These are phyloP conservation scores for Oenanthe javanica DNA, from an alignment of 140 eudicot species.

Conservation along the genomic window DNA sequence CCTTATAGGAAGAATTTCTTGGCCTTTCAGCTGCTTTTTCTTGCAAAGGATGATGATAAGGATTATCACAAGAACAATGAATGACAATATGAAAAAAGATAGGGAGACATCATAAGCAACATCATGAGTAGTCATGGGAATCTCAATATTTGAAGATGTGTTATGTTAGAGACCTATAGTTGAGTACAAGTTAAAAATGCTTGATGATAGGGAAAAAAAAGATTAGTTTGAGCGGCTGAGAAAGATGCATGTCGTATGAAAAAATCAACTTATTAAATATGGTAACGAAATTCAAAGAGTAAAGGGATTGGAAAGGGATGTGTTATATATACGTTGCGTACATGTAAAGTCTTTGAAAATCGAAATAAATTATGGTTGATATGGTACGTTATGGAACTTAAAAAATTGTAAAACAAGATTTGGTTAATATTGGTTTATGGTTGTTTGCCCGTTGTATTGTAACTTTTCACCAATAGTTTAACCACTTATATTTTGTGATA, in stretches of 20 bases:
- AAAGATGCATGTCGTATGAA: conserved; percentile 7
- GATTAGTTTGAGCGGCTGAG: conserved; percentile 32
- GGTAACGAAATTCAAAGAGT: conserved; percentile 15
- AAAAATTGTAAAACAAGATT: background rate
- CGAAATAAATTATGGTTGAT: background rate
- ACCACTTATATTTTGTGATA: background rate
- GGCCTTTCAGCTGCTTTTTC: conserved; percentile 22
- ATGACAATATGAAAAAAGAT: conserved; percentile 38
- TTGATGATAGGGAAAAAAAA: background rate
- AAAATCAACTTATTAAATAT: conserved; percentile 12
- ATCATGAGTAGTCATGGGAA: conserved; percentile 27
- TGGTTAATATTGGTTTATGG: conserved; percentile 3
- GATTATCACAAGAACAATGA: conserved; percentile 31
- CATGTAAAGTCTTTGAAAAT: conserved; percentile 13
- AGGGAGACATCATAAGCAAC: conserved; percentile 33
- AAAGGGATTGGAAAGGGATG: conserved; percentile 10
- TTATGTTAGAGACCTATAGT: background rate
- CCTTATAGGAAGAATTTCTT: conserved; percentile 42
- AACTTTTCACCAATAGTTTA: background rate
- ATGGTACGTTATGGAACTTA: background rate
- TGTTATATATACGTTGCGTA: conserved; percentile 16
- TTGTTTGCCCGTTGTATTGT: background rate
- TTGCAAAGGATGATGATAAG: conserved; percentile 39
- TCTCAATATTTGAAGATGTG: background rate
- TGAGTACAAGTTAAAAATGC: conserved; percentile 6